Evolutionary conservation across 2,329 filamentous ascomycete species (phyloP), one percentile per base, ranked within the genome.

Genomic region (Lecanicillium sp.): DNA sequence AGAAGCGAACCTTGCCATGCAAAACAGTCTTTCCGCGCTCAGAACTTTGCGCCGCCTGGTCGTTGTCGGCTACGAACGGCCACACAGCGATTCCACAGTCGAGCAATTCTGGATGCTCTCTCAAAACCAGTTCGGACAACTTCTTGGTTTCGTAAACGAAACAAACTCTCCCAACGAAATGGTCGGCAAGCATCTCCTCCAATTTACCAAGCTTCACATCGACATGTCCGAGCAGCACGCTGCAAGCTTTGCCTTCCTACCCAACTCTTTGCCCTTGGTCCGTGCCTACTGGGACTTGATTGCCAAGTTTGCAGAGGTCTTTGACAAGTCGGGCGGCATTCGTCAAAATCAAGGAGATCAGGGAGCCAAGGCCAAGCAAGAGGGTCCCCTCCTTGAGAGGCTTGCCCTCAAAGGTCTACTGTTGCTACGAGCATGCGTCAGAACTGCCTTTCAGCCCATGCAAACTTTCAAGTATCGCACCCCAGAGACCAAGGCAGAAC

Each of bases 161-260:
- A 74, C 74, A n/a, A 67, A 70, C 5, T 64, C 78, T 3, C 67
- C 83, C 2, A 77, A 79, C 50, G 77, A 76, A 29, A 61, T 85
- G 20, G 70, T 95, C n/a, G 86, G 87, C 55, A 94, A 90, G 61
- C 90, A 96, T 61, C 72, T 95, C 2, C 69, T 96, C 35, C 90
- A 97, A 61, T 84, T 97, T 42, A 84, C 90, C 3, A 98, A 97
- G 66, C 72, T 98, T 3, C 93, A 97, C 62, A 75, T 94, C 32
- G 84, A 89, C 48, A 91, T 97, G 84, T 82, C 88, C 1, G 80
- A 81, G 42, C 70, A 74, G 5, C 90, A 95, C 62, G 83, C 90
- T 1, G 83, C 86, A 3, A 87, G 89, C 47, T 97, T 96, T 64
- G 83, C 84, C 1, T 73, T 88, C 11, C 75, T 98, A 6, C 88